Conservation (phyloP, 805 yeast genomes). For the Candida cerambycidarum region DNA sequence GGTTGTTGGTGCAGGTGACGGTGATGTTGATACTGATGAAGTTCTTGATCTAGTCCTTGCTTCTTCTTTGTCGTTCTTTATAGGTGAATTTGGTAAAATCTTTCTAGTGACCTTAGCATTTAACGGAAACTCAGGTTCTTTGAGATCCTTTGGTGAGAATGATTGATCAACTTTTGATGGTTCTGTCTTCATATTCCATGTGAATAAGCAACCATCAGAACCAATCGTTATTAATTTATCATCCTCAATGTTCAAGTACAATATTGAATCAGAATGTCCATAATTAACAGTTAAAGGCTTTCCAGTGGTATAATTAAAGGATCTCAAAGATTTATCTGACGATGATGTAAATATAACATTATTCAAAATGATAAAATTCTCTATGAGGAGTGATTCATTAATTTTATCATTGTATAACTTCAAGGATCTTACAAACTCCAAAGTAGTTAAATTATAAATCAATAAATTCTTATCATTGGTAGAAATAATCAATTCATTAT, state of each 20-base stretch:
- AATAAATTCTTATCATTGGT: conserved; percentile 51
- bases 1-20: conserved; percentile 17
- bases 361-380: conserved; percentile 36
- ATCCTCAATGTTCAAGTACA: conserved; percentile 35
- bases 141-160: conserved; percentile 3
- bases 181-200: conserved; percentile 34
- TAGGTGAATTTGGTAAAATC: conserved; percentile 10
- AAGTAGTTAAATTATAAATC: conserved; percentile 35
- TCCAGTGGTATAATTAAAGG: conserved; percentile 47
- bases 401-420: conserved; percentile 40
- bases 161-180: neutral
- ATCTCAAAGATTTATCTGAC: conserved; percentile 57
- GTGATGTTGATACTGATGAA: conserved; percentile 12
- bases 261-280: conserved; percentile 52
- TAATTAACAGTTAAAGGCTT: conserved; percentile 50
- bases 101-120: conserved; percentile 25
- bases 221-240: conserved; percentile 44
- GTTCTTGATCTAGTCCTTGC: neutral
- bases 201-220: conserved; percentile 54
- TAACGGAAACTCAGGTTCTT: conserved; percentile 15
- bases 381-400: conserved; percentile 46
- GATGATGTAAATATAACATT: conserved; percentile 42
- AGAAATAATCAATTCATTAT: conserved; percentile 46
- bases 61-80: conserved; percentile 1
- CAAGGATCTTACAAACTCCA: conserved; percentile 37